Evolutionary conservation across 805 yeast genomes (phyloP).

Genomic region (Hanseniaspora jakobsenii): DNA sequence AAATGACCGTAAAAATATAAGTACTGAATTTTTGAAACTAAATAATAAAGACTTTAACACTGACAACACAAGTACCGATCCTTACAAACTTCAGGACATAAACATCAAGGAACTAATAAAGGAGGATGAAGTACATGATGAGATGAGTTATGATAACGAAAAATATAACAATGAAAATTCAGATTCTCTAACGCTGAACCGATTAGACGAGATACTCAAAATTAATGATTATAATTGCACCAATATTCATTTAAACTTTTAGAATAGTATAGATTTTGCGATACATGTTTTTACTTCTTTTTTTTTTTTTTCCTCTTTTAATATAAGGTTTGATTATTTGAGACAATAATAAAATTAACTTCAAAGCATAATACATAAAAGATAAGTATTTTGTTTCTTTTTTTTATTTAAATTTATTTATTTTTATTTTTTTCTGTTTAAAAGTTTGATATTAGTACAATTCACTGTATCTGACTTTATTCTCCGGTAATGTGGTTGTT

Average conservation of each 20-base stretch:
- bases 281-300: too few species aligned
- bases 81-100: not conserved
- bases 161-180: too few species aligned
- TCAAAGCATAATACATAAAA: too few species aligned
- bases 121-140: not conserved
- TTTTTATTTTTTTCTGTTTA: too few species aligned
- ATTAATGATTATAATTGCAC: not conserved
- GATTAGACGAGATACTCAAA: not conserved
- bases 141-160: not conserved
- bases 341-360: too few species aligned
- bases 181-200: too few species aligned
- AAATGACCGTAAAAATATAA: not conserved
- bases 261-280: not conserved
- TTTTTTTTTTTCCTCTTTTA: too few species aligned
- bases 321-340: not conserved
- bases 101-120: not conserved
- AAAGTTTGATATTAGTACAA: too few species aligned
- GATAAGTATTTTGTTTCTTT: too few species aligned
- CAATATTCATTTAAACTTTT: slow-evolving; percentile 1
- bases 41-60: not conserved
- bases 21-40: not conserved
- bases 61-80: not conserved
- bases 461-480: too few species aligned
- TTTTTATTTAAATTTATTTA: too few species aligned
- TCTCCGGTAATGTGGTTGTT: too few species aligned